Evolutionary conservation across 345 rosid species (phyloP).

Genomic region (Eucalyptus fibrosa): DNA sequence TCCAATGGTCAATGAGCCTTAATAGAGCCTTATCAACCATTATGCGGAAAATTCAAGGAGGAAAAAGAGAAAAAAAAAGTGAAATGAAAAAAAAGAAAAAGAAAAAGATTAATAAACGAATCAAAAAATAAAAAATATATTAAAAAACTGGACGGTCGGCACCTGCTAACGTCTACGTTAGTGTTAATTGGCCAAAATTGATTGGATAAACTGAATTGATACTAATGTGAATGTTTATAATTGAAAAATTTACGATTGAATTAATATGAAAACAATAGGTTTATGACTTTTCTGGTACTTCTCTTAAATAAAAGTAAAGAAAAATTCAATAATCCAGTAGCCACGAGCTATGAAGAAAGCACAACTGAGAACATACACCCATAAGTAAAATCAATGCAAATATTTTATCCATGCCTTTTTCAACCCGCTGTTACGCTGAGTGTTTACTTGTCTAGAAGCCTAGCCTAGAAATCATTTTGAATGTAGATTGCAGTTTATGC

Average conservation of each 20-base stretch:
- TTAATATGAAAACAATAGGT: accelerated
- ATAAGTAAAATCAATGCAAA: not conserved
- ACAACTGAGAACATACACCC: not conserved
- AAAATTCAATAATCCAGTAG: not conserved
- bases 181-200: accelerated
- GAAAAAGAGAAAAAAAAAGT: too few relatives aligned
- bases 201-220: accelerated
- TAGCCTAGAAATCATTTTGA: not conserved
- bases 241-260: accelerated
- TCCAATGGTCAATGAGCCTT: too few relatives aligned
- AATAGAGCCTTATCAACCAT: too few relatives aligned
- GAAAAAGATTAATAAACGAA: too few relatives aligned
- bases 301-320: not conserved
- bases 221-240: accelerated
- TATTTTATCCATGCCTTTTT: not conserved
- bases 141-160: accelerated
- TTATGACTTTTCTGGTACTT: accelerated
- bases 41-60: too few relatives aligned
- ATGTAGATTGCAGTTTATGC: not conserved
- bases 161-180: accelerated
- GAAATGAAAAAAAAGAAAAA: accelerated
- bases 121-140: too few relatives aligned
- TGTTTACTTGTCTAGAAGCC: not conserved
- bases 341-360: not conserved
- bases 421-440: not conserved